Base-by-base conservation (phyloP, 768 basidiomycete species). In the Kondoa subrosea region DNA sequence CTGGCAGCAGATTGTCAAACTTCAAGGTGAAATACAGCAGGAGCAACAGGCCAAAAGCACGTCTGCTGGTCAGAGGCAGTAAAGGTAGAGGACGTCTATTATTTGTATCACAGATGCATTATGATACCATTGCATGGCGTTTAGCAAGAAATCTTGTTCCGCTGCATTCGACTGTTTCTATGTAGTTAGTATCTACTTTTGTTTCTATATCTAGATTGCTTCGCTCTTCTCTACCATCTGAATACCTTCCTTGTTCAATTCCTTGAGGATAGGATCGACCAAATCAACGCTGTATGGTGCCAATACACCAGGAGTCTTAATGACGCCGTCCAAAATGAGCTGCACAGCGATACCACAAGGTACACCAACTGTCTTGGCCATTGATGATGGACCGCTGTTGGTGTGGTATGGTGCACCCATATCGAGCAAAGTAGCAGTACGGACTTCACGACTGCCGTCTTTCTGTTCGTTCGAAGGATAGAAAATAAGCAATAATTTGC, bases 281-380 rank as follows among this genome's bases (percentile, higher is more conserved):
- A 72, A 40, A 30, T 68, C 66, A 16, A 60, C 40, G 68, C 82
- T 83, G 78, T 97, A 96, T 1, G 93, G 93, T 14, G 84, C 87
- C 62, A 85, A 83, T 3, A 99, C 82, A 74, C 93, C 93, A 16
- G 87, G 83, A 40, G 80, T 83, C 70, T 78, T 83, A 75, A 96
- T 78, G 58, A 84, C 83, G 71, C 91, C 91, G 73, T 96, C 91
- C 60, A 99, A 80, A 29, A 99, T 83, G 70, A 91, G 81, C 80
- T 96, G 91, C 0, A 85, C 84, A 1, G 95, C 92, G 74, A 96
- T 87, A 71, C 92, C 93, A 75, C 90, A 92, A 0, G 93, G 93
- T 15, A 96, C 76, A 68, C 93, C 93, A 62, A 97, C 93, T 29
- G 87, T 86, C 33, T 83, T 78, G 65, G 91, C 91, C 92, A 97